phyloP scores from a whole-genome alignment of 1,284 basidiomycete species.

The Somion occarium region DNA sequence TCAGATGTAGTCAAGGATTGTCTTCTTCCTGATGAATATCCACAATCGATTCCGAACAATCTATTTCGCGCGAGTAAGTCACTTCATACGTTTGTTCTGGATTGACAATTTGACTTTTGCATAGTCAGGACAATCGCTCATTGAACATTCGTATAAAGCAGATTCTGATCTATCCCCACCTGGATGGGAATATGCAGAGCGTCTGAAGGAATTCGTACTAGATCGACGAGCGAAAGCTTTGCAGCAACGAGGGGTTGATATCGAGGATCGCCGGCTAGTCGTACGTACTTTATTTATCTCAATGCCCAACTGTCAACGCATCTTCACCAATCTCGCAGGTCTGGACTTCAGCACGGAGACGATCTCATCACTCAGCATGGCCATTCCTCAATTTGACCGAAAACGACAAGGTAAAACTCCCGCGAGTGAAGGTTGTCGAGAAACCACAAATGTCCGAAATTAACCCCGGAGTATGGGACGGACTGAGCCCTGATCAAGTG shows the following conservation, averaged over 20 bases:
- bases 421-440: slow-evolving; percentile 81
- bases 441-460: slow-evolving; percentile 97
- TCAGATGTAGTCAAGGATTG: slow-evolving; percentile 72
- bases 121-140: slow-evolving; percentile 89
- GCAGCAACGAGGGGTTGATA: slow-evolving; percentile 62
- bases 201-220: slow-evolving; percentile 80
- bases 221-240: slow-evolving; percentile 68
- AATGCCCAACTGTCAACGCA: background rate
- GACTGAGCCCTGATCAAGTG: slow-evolving; percentile 87
- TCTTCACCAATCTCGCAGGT: slow-evolving; percentile 65
- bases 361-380: slow-evolving; percentile 94
- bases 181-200: slow-evolving; percentile 93
- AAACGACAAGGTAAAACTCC: slow-evolving; percentile 13
- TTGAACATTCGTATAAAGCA: slow-evolving; percentile 98
- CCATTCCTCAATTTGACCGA: slow-evolving; percentile 61
- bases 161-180: slow-evolving; percentile 94
- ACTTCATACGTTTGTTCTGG: slow-evolving; percentile 1
- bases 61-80: slow-evolving; percentile 84
- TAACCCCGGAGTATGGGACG: slow-evolving; percentile 97
- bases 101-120: no score
- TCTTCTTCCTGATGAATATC: slow-evolving; percentile 98
- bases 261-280: slow-evolving; percentile 65
- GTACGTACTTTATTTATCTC: slow-evolving; percentile 39
- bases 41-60: slow-evolving; percentile 90
- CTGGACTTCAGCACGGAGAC: slow-evolving; percentile 93